Conservation (phyloP, 345 rosid species). For the Litchi chinensis region DNA sequence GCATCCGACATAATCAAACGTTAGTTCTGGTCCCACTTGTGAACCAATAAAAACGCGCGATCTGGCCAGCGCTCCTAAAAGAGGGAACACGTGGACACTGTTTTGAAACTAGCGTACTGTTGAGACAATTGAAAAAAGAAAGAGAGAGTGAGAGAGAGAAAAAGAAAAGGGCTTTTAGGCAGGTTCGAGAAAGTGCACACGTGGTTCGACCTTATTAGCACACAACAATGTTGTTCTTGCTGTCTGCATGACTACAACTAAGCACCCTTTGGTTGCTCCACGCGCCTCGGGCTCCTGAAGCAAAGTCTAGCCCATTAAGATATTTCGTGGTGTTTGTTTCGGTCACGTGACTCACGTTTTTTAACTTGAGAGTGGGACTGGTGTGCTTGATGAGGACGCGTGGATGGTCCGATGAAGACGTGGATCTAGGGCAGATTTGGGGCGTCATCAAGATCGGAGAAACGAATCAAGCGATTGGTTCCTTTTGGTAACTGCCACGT, state of each 20-base stretch:
- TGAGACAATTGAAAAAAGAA: neutral
- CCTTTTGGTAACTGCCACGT: neutral
- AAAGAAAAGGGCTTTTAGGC: neutral
- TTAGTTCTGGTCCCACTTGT: neutral
- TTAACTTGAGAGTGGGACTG: neutral
- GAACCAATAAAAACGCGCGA: neutral
- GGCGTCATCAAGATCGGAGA: neutral
- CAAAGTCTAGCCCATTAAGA: neutral
- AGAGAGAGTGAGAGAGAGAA: neutral
- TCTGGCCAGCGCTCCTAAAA: constrained; percentile 24
- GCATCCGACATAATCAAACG: neutral
- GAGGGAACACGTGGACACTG: constrained; percentile 31
- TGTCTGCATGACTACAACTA: neutral
- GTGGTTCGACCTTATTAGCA: constrained; percentile 24
- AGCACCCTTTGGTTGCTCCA: neutral
- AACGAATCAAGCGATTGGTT: neutral
- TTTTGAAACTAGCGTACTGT: neutral
- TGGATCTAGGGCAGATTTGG: constrained; percentile 18
- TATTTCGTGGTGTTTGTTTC: too few relatives aligned
- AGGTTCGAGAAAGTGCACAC: constrained; percentile 42
- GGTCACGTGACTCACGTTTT: too few relatives aligned
- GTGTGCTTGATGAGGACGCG: constrained; percentile 24
- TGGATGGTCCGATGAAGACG: constrained; percentile 30
- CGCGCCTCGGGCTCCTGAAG: neutral
- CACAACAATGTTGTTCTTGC: constrained; percentile 5